A percentile compares a stretch with the other conserved stretches of the same genome.
phyloP scores from a whole-genome alignment of 2,329 filamentous ascomycete genomes.

The Clonostachys chloroleuca region DNA sequence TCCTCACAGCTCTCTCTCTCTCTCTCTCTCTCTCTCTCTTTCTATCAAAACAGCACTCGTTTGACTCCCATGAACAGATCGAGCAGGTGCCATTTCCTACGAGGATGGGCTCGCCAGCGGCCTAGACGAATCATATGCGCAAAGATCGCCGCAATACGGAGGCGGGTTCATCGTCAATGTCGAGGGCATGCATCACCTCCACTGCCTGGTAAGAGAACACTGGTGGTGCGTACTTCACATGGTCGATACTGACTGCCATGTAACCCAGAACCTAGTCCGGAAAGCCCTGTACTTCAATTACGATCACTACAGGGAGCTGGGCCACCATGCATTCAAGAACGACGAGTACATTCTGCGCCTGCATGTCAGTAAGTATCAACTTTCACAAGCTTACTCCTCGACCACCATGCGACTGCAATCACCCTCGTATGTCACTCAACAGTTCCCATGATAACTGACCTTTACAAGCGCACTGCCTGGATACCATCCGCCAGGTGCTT shows the following conservation, averaged over 20 bases:
- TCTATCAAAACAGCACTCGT: too few species aligned
- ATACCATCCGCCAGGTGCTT: slow-evolving; percentile 56
- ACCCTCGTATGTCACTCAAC: too few species aligned
- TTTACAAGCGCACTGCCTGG: slow-evolving; percentile 50
- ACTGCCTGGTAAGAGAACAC: slow-evolving; percentile 43
- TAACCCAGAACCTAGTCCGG: slow-evolving; percentile 47
- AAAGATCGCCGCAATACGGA: slow-evolving; percentile 48
- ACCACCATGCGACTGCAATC: too few species aligned
- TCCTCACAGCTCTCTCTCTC: too few species aligned
- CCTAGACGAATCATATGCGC: slow-evolving; percentile 48
- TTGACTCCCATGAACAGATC: slow-evolving; percentile 19
- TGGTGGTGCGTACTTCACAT: too few species aligned
- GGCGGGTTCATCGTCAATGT: slow-evolving; percentile 56
- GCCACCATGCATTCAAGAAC: slow-evolving; percentile 50
- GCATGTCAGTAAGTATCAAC: slow-evolving; percentile 48
- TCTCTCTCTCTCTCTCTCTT: too few species aligned
- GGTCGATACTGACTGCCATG: background rate
- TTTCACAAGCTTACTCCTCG: too few species aligned
- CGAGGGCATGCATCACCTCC: slow-evolving; percentile 50
- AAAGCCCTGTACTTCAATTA: slow-evolving; percentile 56
- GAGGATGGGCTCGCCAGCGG: slow-evolving; percentile 45
- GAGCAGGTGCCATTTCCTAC: slow-evolving; percentile 40
- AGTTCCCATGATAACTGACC: too few species aligned
- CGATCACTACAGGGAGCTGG: slow-evolving; percentile 47
- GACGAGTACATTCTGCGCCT: slow-evolving; percentile 46